Evolutionary conservation across 2,329 filamentous ascomycete genomes (phyloP), one percentile per base, ranked within the genome.

Genomic region (Colletotrichum sojae): DNA sequence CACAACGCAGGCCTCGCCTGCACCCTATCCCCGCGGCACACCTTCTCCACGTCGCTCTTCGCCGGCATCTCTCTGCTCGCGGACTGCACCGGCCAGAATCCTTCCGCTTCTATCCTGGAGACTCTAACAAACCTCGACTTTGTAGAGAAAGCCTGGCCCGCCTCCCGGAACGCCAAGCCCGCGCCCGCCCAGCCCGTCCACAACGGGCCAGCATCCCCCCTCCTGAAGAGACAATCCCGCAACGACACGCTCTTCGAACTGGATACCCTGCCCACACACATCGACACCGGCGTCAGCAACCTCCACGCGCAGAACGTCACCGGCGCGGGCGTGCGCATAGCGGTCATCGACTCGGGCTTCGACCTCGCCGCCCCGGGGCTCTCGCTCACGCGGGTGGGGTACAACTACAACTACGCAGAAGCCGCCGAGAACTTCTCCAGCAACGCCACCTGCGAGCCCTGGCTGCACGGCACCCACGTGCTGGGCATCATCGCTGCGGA

Each of bases 391-490:
- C 43, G 43, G 16, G n/a, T 59, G 12, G 9, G n/a, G 4, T 49
- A 49, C 43, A 39, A 49, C n/a, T 36, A 39, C 43, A 59, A 49
- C 56, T 59, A 43, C n/a, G 56, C 56, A 0, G 56, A 59, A n/a
- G n/a, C 18, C 6, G 43, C 56, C 3, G 15, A 36, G 8, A 6
- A 49, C 56, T 59, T 59, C 12, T 9, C 8, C 12, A 25, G 16
- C 8, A 43, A 49, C 25, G 48, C 22, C 8, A 36, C 31, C 10
- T 49, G 27, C 43, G n/a, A 49, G 2, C 36, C 22, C 6, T 59
- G 53, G 54, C 81, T 82, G 25, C 83, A 85, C 71, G 82, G 83
- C 4, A 84, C 83, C 0, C 82, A 83, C 67, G 79, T 83, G 18
- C 77, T 83, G 16, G 84, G 84, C 53, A 83, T 84, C 63, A 81